Evolutionary conservation across 2,329 filamentous ascomycete genomes (phyloP), one percentile per base, ranked within the genome.

Genomic region (Calonectria multiphialidica): DNA sequence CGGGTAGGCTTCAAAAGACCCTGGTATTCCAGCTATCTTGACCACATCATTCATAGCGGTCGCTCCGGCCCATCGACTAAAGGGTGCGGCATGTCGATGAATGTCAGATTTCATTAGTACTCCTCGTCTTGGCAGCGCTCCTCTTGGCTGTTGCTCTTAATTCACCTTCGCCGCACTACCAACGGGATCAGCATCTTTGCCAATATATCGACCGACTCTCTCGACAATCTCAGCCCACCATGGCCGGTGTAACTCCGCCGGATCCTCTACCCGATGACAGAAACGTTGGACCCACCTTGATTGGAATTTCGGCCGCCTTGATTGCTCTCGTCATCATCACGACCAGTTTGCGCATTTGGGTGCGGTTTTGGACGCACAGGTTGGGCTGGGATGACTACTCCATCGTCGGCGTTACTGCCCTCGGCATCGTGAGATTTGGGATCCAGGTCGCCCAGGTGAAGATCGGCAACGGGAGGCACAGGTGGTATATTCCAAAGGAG

Each of bases 331-430:
- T 81, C 49, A 70, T 83, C 70, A 65, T 80, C 71, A 82, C 82
- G 4, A 83, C 82, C 16, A 50, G 66, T 21, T 66, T 84, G 8
- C 80, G 83, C 35, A 66, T 82, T 10, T 83, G 78, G 72, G 82
- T 82, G 9, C 77, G 83, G 9, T 76, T 71, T 15, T 69, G 71
- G 21, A 76, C 80, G n/a, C 79, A 77, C 21, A 79, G 75, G 3
- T 44, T 83, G 5, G 81, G 82, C 40, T 82, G 80, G 82, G 84
- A 86, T 74, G 84, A 86, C 73, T 82, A 82, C 50, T 80, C 81
- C 25, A 84, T 85, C 55, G 47, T 73, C n/a, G 25, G 79, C 10
- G 81, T 79, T 8, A 77, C 80, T 5, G 8, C 80, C 9, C 76
- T 85, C 4, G 79, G 79, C 42, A 76, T 81, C 47, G 71, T 78